Base-by-base conservation (phyloP, 495 filamentous ascomycete genomes). In the Pseudoneurospora amorphoporcata region DNA sequence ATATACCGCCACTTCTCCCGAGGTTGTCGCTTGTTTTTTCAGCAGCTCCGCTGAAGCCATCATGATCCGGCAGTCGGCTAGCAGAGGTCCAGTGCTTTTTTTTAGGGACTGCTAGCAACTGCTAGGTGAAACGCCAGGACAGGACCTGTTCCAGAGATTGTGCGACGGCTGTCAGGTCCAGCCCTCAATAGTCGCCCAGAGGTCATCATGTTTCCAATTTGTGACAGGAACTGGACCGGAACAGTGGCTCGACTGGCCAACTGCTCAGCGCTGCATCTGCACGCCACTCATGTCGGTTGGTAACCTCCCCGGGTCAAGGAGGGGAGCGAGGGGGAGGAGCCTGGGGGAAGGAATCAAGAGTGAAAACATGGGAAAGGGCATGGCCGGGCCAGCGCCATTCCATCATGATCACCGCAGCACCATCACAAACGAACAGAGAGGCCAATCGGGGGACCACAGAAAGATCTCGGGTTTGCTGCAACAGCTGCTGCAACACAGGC, bases 401-500 rank as follows among this genome's bases (percentile, higher is more conserved):
- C 53, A 65, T 65, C 29, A 65, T 35, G 9, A 23, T 10, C 53
- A 65, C 17, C 23, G 29, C 19, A 8, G 16, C 45, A 53, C 9
- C 45, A 23, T 29, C 53, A 29, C 29, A 29, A 72, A 68, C 72
- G 53, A 72, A 68, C 40, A 29, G 37, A 37, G 58, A 23, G 53
- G 40, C 29, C 40, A 32, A 37, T 41, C 41, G 19, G 65, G 70
- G 69, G 70, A 69, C 69, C 71, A 73, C 72, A 76, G 74, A 61
- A 65, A 72, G 75, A 76, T 72, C 72, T 74, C 70, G 75, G 76
- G 23, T 65, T 72, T 74, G 73, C 71, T 74, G 76, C 73, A 73
- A 68, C 73, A 41, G 69, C 68, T 53, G 72, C n/a, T 70, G 74
- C 71, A 70, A 53, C 39, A 47, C 41, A 47, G 53, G 53, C 32